phyloP scores from a whole-genome alignment of 2,329 filamentous ascomycete genomes.

The Aspergillus ochraceoroseus region DNA sequence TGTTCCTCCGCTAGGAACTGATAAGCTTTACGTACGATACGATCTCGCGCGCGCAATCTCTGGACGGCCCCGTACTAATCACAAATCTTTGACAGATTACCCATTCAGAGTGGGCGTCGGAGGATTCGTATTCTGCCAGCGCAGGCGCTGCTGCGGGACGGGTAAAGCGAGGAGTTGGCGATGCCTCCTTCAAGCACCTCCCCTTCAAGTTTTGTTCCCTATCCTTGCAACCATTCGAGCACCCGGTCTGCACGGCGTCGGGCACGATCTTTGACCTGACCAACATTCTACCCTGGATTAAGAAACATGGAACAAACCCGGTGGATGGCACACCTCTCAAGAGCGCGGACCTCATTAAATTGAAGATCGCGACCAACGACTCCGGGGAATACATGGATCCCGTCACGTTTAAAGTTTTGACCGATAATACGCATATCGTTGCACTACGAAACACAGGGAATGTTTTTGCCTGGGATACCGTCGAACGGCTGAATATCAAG shows the following conservation, averaged over 20 bases:
- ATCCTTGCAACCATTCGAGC: conserved; percentile 88
- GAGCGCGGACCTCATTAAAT: conserved; percentile 76
- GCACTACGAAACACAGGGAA: conserved; percentile 83
- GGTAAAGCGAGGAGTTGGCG: conserved; percentile 48
- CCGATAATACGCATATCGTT: conserved; percentile 95
- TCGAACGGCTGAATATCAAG: conserved; percentile 94
- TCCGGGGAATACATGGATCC: conserved; percentile 90
- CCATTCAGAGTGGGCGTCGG: conserved; percentile 94
- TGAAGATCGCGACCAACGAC: conserved; percentile 88
- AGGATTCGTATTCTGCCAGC: conserved; percentile 80
- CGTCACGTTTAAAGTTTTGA: conserved; percentile 95
- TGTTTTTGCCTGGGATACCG: conserved; percentile 93
- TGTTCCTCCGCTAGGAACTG: conserved; percentile 40
- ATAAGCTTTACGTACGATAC: conserved; percentile 47
- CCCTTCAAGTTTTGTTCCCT: conserved; percentile 98
- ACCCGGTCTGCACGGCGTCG: conserved; percentile 82
- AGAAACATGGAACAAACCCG: conserved; percentile 89
- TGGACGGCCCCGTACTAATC: conserved; percentile 18
- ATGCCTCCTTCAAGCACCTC: conserved; percentile 73
- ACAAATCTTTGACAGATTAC: conserved; percentile 60
- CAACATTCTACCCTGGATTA: conserved; percentile 89
- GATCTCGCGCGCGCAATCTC: neutral
- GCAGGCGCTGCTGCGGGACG: conserved; percentile 62
- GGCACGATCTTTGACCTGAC: conserved; percentile 94
- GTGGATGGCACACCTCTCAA: conserved; percentile 75